phyloP scores from a whole-genome alignment of 805 yeast species.

The Dipodascopsis uninucleata region DNA sequence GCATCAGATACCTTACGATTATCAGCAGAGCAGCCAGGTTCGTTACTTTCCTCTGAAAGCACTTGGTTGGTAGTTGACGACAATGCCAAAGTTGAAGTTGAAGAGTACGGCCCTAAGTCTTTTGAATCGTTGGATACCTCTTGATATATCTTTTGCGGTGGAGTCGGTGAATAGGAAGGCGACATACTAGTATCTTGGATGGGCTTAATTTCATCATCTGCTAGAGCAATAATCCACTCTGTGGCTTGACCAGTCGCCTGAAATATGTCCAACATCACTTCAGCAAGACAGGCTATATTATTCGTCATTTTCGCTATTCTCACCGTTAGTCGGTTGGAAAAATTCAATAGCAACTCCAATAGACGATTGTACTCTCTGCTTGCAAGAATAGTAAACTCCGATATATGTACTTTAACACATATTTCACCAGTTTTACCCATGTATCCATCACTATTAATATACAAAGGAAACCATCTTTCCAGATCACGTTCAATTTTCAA shows the following conservation, averaged over 20 bases:
- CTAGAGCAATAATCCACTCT: constrained; percentile 67
- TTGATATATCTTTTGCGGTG: too few species aligned
- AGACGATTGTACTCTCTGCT: constrained; percentile 57
- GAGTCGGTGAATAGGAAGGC: too few species aligned
- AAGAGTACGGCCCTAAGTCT: too few species aligned
- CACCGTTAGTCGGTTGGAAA: constrained; percentile 34
- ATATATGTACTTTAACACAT: constrained; percentile 30
- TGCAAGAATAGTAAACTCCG: constrained; percentile 42
- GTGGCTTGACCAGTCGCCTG: constrained; percentile 66
- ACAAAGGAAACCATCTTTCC: constrained; percentile 33
- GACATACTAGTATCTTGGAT: too few species aligned
- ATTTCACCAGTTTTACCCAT: constrained; percentile 29
- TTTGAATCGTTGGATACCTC: too few species aligned
- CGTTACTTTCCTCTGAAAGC: too few species aligned
- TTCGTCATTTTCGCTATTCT: constrained; percentile 42
- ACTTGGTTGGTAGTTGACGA: too few species aligned
- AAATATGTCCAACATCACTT: constrained; percentile 63
- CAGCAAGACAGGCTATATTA: constrained; percentile 33
- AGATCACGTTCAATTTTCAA: constrained; percentile 23
- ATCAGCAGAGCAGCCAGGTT: too few species aligned
- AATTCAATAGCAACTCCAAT: constrained; percentile 51
- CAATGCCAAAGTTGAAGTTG: too few species aligned
- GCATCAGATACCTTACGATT: too few species aligned
- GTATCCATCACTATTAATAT: constrained; percentile 16
- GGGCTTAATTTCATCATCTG: constrained; percentile 65